A percentile compares a stretch with the other conserved stretches of the same genome.
Evolutionary conservation across 108 stramenopile genomes (phyloP).

Genomic region (Parietichytrium sp.): DNA sequence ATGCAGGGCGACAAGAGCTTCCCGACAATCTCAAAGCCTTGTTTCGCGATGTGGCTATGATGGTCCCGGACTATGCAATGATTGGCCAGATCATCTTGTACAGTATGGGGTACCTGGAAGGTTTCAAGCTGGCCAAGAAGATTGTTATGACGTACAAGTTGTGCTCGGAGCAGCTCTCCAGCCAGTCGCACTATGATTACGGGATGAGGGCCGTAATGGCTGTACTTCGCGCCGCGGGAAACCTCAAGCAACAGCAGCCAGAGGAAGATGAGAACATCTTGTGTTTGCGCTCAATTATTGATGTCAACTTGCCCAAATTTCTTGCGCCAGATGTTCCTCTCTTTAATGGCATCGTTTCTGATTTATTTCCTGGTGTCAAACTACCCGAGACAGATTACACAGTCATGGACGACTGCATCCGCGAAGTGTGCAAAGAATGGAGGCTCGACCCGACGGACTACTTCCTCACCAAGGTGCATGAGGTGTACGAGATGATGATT

Average conservation of each 20-base stretch:
- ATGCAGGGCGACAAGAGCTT: conserved; percentile 70
- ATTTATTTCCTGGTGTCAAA: conserved; percentile 65
- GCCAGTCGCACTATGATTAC: conserved; percentile 75
- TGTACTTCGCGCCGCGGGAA: conserved; percentile 69
- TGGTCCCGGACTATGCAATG: conserved; percentile 73
- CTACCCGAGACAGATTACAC: conserved; percentile 61
- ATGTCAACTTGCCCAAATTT: conserved; percentile 68
- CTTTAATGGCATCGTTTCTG: conserved; percentile 65
- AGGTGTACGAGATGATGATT: conserved; percentile 68
- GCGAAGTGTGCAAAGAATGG: conserved; percentile 43
- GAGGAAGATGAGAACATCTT: conserved; percentile 54
- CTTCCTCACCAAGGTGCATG: conserved; percentile 58
- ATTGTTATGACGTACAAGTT: conserved; percentile 70
- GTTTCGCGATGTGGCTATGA: conserved; percentile 74
- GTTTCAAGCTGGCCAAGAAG: conserved; percentile 70
- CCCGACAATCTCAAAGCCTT: conserved; percentile 74
- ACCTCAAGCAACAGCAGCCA: conserved; percentile 65
- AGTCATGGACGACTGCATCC: conserved; percentile 50
- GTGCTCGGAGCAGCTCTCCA: conserved; percentile 64
- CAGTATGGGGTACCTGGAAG: conserved; percentile 63
- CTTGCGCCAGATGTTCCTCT: conserved; percentile 66
- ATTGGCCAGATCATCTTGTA: conserved; percentile 74
- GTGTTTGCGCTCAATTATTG: conserved; percentile 63
- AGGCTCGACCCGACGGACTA: conserved; percentile 49
- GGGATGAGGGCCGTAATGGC: conserved; percentile 74